Evolutionary conservation across 352 stramenopile species (phyloP), one percentile per base, ranked within the genome.

Genomic region (Phytopythium litorale): DNA sequence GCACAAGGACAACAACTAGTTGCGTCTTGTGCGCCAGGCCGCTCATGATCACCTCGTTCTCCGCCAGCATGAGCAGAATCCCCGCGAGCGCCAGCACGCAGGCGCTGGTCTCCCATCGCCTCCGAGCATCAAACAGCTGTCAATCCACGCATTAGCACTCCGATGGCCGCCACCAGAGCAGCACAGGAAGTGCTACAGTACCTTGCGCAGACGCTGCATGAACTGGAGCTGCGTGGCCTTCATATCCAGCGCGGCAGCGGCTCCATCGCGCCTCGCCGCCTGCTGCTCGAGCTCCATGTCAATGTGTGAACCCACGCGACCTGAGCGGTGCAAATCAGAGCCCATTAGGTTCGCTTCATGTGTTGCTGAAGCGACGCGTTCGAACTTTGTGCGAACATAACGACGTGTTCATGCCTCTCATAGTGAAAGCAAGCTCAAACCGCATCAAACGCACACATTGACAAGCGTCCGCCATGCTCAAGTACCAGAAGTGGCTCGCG

Each of bases 401-500:
- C 25, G 25, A 28, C 25, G 3, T 28, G 25, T 3, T 28, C 1
- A 28, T 28, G 25, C 25, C 25, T 28, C 25, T 28, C 33, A 38
- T 38, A 38, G 33, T 38, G 33, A 38, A 38, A 38, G 33, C 33
- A 38, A 50, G n/a, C 21, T 15, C n/a, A 52, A 19, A 52, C 12
- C 45, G n/a, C 7, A 52, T 52, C 21, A 16, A 51, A 19, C 19
- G 11, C 19, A 69, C 15, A 66, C 45, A 49, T 19, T 16, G 21
- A 5, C 59, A 62, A 63, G 15, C 1, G 16, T 33, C 54, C 51
- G 49, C 21, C 12, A 91, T 89, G 78, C 80, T 91, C 54, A 91
- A 89, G 75, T 91, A 89, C 73, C 82, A 89, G 67, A 88, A 83
- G 71, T 89, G 82, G 79, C 66, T 91, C 37, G 58, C 40, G 38